phyloP scores from a whole-genome alignment of 1,139 yeast genomes.

The Scheffersomyces segobiensis region DNA sequence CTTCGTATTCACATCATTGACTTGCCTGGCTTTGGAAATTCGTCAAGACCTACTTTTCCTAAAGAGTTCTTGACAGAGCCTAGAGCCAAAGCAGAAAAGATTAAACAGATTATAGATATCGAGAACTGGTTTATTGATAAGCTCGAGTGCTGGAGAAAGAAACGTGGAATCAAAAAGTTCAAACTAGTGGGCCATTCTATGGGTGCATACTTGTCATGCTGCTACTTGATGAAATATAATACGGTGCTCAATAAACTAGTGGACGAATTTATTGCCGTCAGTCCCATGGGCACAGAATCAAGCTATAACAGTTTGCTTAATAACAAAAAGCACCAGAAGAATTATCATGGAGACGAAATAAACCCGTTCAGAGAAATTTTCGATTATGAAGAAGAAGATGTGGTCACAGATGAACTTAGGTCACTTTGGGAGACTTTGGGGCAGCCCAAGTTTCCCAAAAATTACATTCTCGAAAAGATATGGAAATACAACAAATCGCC shows the following conservation, averaged over 20 bases:
- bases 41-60: conserved; percentile 44
- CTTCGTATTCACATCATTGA: conserved; percentile 37
- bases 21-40: conserved; percentile 48
- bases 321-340: conserved; percentile 30
- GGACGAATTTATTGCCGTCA: conserved; percentile 32
- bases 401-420: conserved; percentile 19
- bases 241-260: conserved; percentile 20
- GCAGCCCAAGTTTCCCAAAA: conserved; percentile 41
- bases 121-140: conserved; percentile 48
- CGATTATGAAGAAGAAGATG: conserved; percentile 13
- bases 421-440: conserved; percentile 38
- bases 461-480: conserved; percentile 28
- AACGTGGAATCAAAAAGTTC: conserved; percentile 25
- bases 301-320: conserved; percentile 37
- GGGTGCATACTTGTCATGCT: conserved; percentile 46
- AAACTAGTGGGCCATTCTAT: conserved; percentile 43
- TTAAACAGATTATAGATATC: conserved; percentile 32
- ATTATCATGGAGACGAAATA: conserved; percentile 24
- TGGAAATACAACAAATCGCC: conserved; percentile 46
- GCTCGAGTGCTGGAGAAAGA: conserved; percentile 39
- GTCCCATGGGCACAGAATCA: conserved; percentile 52
- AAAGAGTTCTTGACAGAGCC: conserved; percentile 26
- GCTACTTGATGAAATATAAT: conserved; percentile 44
- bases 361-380: conserved; percentile 21
- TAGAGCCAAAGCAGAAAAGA: conserved; percentile 19